Evolutionary conservation across 441 rosid species (phyloP), one percentile per base, ranked within the genome.

Genomic region (Erodium chrysanthum): DNA sequence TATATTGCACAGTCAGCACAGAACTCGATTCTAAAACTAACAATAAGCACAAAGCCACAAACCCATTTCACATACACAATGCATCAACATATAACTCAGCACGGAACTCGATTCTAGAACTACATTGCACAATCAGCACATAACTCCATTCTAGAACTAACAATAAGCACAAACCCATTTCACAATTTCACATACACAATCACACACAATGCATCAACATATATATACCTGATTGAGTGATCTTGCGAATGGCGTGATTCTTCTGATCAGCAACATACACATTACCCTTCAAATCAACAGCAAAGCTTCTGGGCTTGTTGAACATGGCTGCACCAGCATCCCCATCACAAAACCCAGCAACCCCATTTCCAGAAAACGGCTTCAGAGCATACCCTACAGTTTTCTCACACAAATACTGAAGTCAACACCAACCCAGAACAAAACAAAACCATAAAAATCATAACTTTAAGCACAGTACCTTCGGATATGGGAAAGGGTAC

Each of bases 211-310:
- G 40, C 9, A 0, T 33, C 1, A 33, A 33, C 7, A 33, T 33
- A 7, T 5, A 33, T 17, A 50, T 50, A 86, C 91, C 91, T 67
- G 85, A 81, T 65, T 64, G 66, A 27, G 78, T 80, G 66, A 88
- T 86, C 81, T 85, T 86, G 74, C 88, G 83, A 27, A 88, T 86
- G 33, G 71, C 83, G 37, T 76, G 67, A 62, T 88, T 86, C 23
- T 6, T 66, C 75, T 37, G 76, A 79, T 88, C 96, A 70, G 90
- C 86, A 66, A 88, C 88, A 71, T 88, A 88, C 4, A 86, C 68
- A 73, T 88, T 86, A 37, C 92, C 96, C 76, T 76, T 78, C 20
- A 73, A 66, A 82, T 88, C 90, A 37, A 84, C 67, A 0, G 92
- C 74, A 37, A 88, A 81, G 73, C 82, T 79, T 68, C 46, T 79